Evolutionary conservation across 345 rosid genomes (phyloP), one percentile per base, ranked within the genome.

Genomic region (Brassica juncea): DNA sequence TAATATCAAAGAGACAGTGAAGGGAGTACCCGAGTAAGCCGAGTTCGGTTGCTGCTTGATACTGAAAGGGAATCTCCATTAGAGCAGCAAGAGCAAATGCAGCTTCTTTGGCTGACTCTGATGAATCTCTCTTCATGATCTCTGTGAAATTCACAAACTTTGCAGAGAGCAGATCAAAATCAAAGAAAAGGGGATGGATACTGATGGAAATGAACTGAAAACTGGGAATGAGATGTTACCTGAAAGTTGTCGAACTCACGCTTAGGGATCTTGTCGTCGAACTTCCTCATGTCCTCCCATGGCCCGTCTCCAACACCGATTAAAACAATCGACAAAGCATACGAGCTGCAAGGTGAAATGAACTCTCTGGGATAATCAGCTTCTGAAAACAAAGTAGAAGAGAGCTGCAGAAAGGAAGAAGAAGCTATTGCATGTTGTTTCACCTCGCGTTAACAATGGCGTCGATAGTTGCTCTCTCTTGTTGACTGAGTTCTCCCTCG

Each of bases 51-150:
- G 87, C 80, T 79, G 97, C 97, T 80, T 82, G 90, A 70, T 90
- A 92, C 70, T 94, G 97, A 30, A 89, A 25, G 4, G 97, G 98
- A 49, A 92, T 88, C 84, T 94, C 98, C 98, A 94, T 94, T 62
- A 94, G 83, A 28, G 98, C 88, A 47, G 96, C 89, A 67, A 94
- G 96, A 69, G 98, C 97, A 87, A 94, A 94, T 6, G 89, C 92
- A 5, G 92, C 68, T 84, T 94, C 97, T 86, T 90, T 94, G 71
- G 85, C 85, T 0, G 82, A 25, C 16, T 37, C 32, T 79, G 82
- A 78, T 42, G 60, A 72, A 66, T 84, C 77, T 81, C 88, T 87
- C 9, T 80, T 57, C 97, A 88, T 94, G 27, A 92, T 92, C 47
- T 82, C 88, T 1, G 91, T 94, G 16, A 94, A 94, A 79, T 94